phyloP scores from a whole-genome alignment of 257 asterid genomes.

The Misopates orontium region DNA sequence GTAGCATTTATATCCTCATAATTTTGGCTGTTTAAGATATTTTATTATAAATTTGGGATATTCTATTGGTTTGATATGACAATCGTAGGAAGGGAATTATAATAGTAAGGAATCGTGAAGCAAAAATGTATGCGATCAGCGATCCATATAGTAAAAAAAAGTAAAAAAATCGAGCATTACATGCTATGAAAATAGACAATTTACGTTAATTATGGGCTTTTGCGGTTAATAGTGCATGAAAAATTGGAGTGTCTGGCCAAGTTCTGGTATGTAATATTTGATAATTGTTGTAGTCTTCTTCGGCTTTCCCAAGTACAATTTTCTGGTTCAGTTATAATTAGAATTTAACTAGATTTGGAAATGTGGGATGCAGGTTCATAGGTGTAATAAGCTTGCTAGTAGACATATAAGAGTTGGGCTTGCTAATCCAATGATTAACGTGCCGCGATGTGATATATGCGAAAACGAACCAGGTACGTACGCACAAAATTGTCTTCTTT shows the following conservation, averaged over 20 bases:
- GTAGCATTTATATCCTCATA: too few relatives aligned
- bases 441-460: constrained; percentile 46
- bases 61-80: too few relatives aligned
- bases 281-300: background rate
- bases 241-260: background rate
- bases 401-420: constrained; percentile 49
- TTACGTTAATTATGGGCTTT: too few relatives aligned
- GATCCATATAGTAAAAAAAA: too few relatives aligned
- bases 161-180: too few relatives aligned
- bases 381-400: constrained; percentile 46
- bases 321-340: background rate
- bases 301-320: too few relatives aligned
- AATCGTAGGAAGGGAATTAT: too few relatives aligned
- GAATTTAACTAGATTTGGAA: background rate
- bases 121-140: too few relatives aligned
- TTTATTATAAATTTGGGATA: too few relatives aligned
- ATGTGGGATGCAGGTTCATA: constrained; percentile 40
- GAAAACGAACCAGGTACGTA: constrained; percentile 49
- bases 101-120: too few relatives aligned
- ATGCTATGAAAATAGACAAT: too few relatives aligned
- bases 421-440: constrained; percentile 34
- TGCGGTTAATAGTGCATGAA: background rate
- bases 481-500: background rate
- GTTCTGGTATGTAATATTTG: constrained; percentile 1
- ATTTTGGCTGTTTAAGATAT: too few relatives aligned